These are phyloP conservation scores for Kodamaea kaohsiungensis DNA, from an alignment of 805 yeast species.

Conservation along the genomic window DNA sequence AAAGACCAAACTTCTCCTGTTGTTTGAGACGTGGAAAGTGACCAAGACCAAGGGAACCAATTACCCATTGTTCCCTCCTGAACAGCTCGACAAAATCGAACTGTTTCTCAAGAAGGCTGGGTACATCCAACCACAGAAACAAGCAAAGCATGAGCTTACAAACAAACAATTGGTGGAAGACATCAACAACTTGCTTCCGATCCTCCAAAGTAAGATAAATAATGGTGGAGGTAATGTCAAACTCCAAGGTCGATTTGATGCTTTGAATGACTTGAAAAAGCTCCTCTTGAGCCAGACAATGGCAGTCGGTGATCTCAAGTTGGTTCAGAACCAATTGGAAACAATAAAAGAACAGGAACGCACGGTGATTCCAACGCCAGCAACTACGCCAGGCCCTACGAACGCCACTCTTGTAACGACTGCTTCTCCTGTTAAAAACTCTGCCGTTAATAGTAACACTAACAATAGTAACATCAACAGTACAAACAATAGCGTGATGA, in stretches of 20 bases:
- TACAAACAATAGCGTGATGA: slow-evolving; percentile 10
- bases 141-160: slow-evolving; percentile 16
- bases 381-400: slow-evolving; percentile 10
- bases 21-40: slow-evolving; percentile 87
- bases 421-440: neutral
- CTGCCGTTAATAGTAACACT: slow-evolving; percentile 4
- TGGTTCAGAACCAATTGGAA: slow-evolving; percentile 24
- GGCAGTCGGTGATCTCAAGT: slow-evolving; percentile 17
- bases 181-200: slow-evolving; percentile 39
- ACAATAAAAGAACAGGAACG: slow-evolving; percentile 36
- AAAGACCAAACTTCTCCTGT: slow-evolving; percentile 60
- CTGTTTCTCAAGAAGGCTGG: slow-evolving; percentile 54
- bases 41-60: slow-evolving; percentile 61
- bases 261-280: slow-evolving; percentile 44
- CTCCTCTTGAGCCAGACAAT: slow-evolving; percentile 41
- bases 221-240: slow-evolving; percentile 38
- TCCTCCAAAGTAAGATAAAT: slow-evolving; percentile 42
- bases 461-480: slow-evolving; percentile 3
- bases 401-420: slow-evolving; percentile 3
- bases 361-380: slow-evolving; percentile 6
- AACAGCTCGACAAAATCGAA: slow-evolving; percentile 71
- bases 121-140: slow-evolving; percentile 12
- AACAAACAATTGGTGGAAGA: slow-evolving; percentile 30
- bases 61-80: slow-evolving; percentile 68
- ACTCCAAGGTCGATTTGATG: slow-evolving; percentile 44